Percentiles rank a stretch among this genome's conserved stretches.
These are phyloP conservation scores for Strigomonas galati DNA, from an alignment of 208 protist genomes.

Conservation along the genomic window DNA sequence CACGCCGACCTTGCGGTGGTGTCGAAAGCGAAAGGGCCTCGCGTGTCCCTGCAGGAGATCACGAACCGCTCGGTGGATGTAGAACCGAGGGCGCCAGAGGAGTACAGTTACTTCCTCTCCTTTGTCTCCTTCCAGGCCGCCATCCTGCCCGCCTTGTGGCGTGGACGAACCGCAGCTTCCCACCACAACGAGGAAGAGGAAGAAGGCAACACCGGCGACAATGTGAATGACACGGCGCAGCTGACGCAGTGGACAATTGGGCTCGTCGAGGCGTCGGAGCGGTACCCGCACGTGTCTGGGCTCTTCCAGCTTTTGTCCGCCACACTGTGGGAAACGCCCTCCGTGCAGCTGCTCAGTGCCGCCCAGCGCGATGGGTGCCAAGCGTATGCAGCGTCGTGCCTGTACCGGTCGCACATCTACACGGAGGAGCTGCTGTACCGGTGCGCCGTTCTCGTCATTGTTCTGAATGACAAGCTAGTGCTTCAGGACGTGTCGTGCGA, in stretches of 20 bases:
- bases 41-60: background rate
- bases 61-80: background rate
- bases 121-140: constrained; percentile 13
- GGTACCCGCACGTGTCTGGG: constrained; percentile 33
- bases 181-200: background rate
- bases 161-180: constrained; percentile 1
- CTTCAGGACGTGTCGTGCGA: background rate
- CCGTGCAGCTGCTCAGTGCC: background rate
- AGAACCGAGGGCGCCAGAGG: constrained; percentile 9
- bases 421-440: constrained; percentile 40
- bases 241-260: constrained; percentile 5
- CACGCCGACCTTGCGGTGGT: background rate
- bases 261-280: constrained; percentile 7
- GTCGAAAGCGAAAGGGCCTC: background rate
- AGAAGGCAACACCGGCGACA: background rate
- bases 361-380: constrained; percentile 5
- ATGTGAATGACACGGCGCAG: background rate
- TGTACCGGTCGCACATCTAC: constrained; percentile 24
- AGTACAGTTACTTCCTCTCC: constrained; percentile 30
- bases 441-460: constrained; percentile 30
- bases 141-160: background rate
- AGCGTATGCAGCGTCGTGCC: constrained; percentile 12
- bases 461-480: background rate
- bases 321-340: constrained; percentile 17
- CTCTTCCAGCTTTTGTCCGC: constrained; percentile 39